A percentile compares a stretch with the other conserved stretches of the same genome.
Conservation (phyloP, 768 basidiomycete species). For the Mycena maculata region DNA sequence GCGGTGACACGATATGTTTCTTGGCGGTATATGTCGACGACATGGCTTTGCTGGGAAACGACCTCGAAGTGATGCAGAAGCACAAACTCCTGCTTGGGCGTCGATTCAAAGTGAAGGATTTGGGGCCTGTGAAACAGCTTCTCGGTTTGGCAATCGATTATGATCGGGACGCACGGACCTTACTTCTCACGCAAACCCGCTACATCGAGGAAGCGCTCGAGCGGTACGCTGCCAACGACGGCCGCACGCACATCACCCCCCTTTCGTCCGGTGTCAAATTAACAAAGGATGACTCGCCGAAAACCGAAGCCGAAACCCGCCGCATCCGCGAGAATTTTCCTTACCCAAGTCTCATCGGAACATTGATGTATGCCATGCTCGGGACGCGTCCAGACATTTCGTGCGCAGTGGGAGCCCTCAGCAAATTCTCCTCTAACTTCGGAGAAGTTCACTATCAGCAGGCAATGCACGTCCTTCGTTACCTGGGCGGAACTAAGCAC, state of each 20-base stretch:
- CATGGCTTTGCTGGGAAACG: conserved; percentile 10
- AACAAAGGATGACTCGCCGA: not conserved
- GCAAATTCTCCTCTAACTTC: conserved; percentile 44
- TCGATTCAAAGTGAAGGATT: conserved; percentile 31
- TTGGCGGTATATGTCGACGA: conserved; percentile 40
- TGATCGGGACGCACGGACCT: conserved; percentile 23
- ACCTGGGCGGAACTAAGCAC: conserved; percentile 21
- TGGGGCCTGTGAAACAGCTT: conserved; percentile 25
- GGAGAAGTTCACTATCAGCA: conserved; percentile 42
- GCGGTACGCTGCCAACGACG: conserved; percentile 1
- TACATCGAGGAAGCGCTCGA: conserved; percentile 24
- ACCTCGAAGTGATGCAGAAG: not conserved
- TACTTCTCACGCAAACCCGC: conserved; percentile 27
- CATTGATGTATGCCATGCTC: conserved; percentile 48
- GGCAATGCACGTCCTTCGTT: conserved; percentile 44
- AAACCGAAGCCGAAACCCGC: not conserved
- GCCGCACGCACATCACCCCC: conserved; percentile 7
- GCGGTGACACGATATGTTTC: conserved; percentile 17
- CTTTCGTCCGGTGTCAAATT: conserved; percentile 9
- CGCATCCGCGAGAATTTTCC: not conserved
- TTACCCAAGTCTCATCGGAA: conserved; percentile 45
- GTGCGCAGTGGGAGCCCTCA: conserved; percentile 46
- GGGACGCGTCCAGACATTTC: conserved; percentile 54
- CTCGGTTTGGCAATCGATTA: conserved; percentile 34
- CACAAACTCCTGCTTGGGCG: conserved; percentile 26